phyloP scores from a whole-genome alignment of 306 rosid genomes.

The Inga oerstediana region DNA sequence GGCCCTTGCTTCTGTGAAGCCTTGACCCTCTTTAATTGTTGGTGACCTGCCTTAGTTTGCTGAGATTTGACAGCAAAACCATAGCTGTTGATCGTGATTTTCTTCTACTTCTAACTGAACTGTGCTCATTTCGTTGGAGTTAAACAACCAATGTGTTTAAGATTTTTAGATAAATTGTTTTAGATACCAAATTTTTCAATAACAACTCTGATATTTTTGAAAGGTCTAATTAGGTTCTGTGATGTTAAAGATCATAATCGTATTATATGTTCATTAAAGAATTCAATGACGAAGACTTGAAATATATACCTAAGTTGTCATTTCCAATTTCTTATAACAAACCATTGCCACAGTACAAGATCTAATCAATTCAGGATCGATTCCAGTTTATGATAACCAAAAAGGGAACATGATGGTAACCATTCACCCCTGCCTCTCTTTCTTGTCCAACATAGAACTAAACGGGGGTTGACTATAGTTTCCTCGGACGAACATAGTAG shows the following conservation, averaged over 20 bases:
- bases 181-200: not conserved
- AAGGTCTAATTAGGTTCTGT: not conserved
- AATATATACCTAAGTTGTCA: not conserved
- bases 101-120: not conserved
- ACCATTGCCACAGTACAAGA: not conserved
- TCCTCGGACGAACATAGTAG: constrained; percentile 74
- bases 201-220: not conserved
- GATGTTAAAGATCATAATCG: not conserved
- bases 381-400: constrained; percentile 1
- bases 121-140: not conserved
- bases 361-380: not conserved
- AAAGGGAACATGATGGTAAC: not conserved
- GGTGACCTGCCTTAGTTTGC: not conserved
- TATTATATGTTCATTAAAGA: not conserved
- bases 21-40: not conserved
- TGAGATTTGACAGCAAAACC: not conserved
- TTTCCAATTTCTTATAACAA: not conserved
- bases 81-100: not conserved
- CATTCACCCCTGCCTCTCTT: constrained; percentile 49
- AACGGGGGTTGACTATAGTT: constrained; percentile 69
- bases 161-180: not conserved
- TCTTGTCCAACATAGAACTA: constrained; percentile 57
- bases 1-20: not conserved
- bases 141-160: not conserved
- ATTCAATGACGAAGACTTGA: not conserved